Evolutionary conservation across 164 flowering plant genomes (phyloP).

Genomic region (Piper betle): DNA sequence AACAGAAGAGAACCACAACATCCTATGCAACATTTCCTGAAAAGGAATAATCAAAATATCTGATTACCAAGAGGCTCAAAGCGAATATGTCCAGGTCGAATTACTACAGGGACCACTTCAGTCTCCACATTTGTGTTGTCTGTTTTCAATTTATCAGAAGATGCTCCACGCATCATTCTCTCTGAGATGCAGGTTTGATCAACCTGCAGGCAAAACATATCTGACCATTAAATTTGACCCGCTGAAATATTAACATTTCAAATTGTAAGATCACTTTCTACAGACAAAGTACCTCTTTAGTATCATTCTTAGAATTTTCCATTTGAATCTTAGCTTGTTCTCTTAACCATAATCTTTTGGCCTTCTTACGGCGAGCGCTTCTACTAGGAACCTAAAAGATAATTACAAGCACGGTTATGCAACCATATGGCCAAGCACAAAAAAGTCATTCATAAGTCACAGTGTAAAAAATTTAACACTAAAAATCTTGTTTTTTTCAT

Average conservation of each 20-base stretch:
- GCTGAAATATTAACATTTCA: too few relatives aligned
- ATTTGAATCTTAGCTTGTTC: constrained; percentile 30
- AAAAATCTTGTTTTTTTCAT: too few relatives aligned
- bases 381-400: constrained; percentile 56
- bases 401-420: neutral
- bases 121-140: constrained; percentile 25
- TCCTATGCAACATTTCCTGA: neutral
- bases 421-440: constrained; percentile 43
- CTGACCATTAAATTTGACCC: neutral
- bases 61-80: constrained; percentile 50
- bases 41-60: too few relatives aligned
- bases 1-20: neutral
- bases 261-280: too few relatives aligned
- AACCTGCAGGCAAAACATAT: constrained; percentile 14
- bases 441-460: too few relatives aligned
- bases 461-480: too few relatives aligned
- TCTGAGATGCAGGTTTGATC: constrained; percentile 16
- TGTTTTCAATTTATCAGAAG: constrained; percentile 11
- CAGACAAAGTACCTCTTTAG: neutral
- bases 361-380: constrained; percentile 78
- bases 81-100: constrained; percentile 92
- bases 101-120: constrained; percentile 56
- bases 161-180: constrained; percentile 3
- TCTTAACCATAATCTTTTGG: constrained; percentile 60
- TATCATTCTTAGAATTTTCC: constrained; percentile 13